These are phyloP conservation scores for Kwoniella botswanensis DNA, from an alignment of 768 basidiomycete species.

Conservation along the genomic window DNA sequence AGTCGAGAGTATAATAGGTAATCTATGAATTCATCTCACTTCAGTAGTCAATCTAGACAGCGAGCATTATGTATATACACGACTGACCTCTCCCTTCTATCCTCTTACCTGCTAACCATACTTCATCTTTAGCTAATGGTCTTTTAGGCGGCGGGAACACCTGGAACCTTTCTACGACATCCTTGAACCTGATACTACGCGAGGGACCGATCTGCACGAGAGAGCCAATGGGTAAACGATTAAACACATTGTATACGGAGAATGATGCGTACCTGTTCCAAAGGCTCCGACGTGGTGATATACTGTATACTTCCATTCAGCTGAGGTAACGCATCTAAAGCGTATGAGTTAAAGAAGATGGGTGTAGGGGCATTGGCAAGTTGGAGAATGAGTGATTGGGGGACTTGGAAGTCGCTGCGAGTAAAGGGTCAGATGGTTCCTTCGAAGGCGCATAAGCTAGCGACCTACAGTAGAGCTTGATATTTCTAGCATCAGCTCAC, in stretches of 20 bases:
- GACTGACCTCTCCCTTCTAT: conserved; percentile 74
- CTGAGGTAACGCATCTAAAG: conserved; percentile 90
- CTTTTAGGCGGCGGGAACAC: conserved; percentile 78
- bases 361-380: conserved; percentile 76
- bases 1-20: conserved; percentile 91
- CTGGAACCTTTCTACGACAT: conserved; percentile 86
- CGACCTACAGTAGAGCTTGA: conserved; percentile 13
- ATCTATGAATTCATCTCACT: conserved; percentile 62
- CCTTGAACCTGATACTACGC: conserved; percentile 71
- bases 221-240: background rate
- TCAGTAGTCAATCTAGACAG: background rate
- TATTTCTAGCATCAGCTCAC: background rate
- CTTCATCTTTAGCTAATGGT: conserved; percentile 78
- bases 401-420: conserved; percentile 76
- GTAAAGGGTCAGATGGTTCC: background rate
- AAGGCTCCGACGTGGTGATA: conserved; percentile 85
- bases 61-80: background rate
- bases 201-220: conserved; percentile 48
- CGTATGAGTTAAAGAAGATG: conserved; percentile 85
- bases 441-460: no score
- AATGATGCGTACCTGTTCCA: conserved; percentile 60
- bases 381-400: conserved; percentile 80
- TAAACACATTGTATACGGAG: no score
- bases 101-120: conserved; percentile 78
- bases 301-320: conserved; percentile 91